Percentiles rank a stretch among this genome's conserved stretches.
Conservation (phyloP, 2,329 filamentous ascomycete species). For the Phialocephala subalpina region DNA sequence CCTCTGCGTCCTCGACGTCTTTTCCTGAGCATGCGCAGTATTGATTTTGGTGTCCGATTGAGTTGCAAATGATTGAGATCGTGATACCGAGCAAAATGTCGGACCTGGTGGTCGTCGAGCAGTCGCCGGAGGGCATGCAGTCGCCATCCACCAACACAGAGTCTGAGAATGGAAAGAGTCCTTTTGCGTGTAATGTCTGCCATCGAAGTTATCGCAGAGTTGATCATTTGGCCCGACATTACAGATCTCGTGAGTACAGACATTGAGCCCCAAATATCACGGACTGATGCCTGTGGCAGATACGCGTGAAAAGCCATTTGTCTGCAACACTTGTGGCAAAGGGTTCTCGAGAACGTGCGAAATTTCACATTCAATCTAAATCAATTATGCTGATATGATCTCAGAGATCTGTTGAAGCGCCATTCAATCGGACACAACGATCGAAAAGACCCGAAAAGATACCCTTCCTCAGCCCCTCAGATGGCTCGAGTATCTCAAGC, state of each 20-base stretch:
- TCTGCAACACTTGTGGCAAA: background rate
- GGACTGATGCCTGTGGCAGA: background rate
- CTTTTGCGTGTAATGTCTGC: conserved; percentile 6
- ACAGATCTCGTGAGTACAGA: background rate
- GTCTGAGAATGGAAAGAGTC: conserved; percentile 3
- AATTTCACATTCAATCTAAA: background rate
- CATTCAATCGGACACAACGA: background rate
- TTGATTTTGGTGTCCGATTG: background rate
- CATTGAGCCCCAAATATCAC: background rate
- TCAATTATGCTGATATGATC: background rate
- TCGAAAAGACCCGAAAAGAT: background rate
- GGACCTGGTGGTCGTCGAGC: background rate
- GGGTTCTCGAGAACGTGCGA: background rate
- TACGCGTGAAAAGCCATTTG: background rate
- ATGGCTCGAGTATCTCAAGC: background rate
- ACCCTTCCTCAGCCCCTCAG: background rate
- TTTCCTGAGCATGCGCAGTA: background rate
- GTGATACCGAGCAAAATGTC: background rate
- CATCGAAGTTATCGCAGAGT: conserved; percentile 10
- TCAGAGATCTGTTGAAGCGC: conserved; percentile 5
- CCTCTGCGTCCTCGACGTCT: background rate
- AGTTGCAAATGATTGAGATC: background rate
- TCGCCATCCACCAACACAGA: background rate
- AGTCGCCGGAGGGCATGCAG: background rate
- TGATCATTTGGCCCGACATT: conserved; percentile 5